Percentiles rank a stretch among this genome's conserved stretches.
These are phyloP conservation scores for Blastobotrys aristatus DNA, from an alignment of 1,139 yeast genomes.

Conservation along the genomic window DNA sequence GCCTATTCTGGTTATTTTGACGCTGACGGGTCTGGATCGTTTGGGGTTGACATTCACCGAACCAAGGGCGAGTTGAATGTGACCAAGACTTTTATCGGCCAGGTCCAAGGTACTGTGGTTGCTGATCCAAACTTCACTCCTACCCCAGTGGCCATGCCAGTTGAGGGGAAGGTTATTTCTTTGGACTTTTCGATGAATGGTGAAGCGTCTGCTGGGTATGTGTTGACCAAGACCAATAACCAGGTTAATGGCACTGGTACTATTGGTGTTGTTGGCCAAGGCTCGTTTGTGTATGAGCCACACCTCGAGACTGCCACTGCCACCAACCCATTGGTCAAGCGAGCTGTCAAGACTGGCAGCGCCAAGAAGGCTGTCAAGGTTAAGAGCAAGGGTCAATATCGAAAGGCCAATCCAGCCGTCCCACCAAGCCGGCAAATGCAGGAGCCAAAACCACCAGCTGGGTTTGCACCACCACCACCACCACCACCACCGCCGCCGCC, in stretches of 20 bases:
- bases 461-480: not conserved
- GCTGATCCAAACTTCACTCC: not conserved
- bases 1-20: not conserved
- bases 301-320: not conserved
- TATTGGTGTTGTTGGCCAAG: not conserved
- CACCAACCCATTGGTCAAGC: not conserved
- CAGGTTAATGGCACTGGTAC: not conserved
- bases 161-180: no score
- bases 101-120: not conserved
- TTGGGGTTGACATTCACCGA: not conserved
- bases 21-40: not conserved
- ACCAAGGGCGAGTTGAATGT: not conserved
- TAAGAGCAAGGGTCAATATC: not conserved
- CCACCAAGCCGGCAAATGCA: not conserved
- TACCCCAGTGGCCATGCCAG: no score
- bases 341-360: not conserved
- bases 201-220: not conserved
- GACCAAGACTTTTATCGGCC: not conserved
- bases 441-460: not conserved
- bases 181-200: not conserved
- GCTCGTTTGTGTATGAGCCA: not conserved
- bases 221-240: not conserved
- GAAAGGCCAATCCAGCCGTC: not conserved
- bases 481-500: not conserved
- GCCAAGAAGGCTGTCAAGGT: not conserved